These are phyloP conservation scores for Trypanosoma scelopori DNA, from an alignment of 208 protist genomes.

Conservation along the genomic window DNA sequence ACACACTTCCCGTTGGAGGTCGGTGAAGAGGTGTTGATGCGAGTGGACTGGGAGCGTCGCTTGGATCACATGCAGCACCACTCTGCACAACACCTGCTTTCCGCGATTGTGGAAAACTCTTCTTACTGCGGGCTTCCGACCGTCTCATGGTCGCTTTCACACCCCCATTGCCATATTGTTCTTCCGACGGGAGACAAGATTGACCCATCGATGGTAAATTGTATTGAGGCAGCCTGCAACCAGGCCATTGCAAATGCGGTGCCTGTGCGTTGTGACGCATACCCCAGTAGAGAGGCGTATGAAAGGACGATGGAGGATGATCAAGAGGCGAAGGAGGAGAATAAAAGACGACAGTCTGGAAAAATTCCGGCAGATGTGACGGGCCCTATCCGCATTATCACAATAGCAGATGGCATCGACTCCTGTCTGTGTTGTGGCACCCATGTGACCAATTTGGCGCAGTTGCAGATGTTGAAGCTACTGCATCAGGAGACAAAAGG, in stretches of 20 bases:
- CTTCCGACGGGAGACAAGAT: constrained; percentile 65
- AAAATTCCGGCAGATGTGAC: constrained; percentile 73
- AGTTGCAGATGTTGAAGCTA: constrained; percentile 75
- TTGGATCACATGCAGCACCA: constrained; percentile 94
- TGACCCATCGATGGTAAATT: constrained; percentile 38
- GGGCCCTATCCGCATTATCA: constrained; percentile 78
- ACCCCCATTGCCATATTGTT: constrained; percentile 73
- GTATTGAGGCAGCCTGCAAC: constrained; percentile 70
- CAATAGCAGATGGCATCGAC: constrained; percentile 61
- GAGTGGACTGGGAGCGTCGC: constrained; percentile 77
- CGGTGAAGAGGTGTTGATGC: constrained; percentile 52
- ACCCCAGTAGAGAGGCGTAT: constrained; percentile 47
- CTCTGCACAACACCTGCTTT: constrained; percentile 89
- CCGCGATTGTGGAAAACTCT: constrained; percentile 56
- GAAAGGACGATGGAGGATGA: constrained; percentile 26
- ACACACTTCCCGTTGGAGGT: constrained; percentile 36
- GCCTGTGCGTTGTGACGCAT: constrained; percentile 53
- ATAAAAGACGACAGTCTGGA: constrained; percentile 27
- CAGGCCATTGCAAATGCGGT: constrained; percentile 42
- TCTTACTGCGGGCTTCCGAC: constrained; percentile 65
- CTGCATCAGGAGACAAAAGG: constrained; percentile 83
- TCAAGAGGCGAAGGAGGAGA: constrained; percentile 6
- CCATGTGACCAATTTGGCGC: constrained; percentile 60
- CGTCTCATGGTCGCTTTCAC: constrained; percentile 77
- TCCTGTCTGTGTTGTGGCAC: constrained; percentile 88